These are phyloP conservation scores for Suhomyces panamericanus DNA, from an alignment of 1,139 yeast species.

Conservation along the genomic window DNA sequence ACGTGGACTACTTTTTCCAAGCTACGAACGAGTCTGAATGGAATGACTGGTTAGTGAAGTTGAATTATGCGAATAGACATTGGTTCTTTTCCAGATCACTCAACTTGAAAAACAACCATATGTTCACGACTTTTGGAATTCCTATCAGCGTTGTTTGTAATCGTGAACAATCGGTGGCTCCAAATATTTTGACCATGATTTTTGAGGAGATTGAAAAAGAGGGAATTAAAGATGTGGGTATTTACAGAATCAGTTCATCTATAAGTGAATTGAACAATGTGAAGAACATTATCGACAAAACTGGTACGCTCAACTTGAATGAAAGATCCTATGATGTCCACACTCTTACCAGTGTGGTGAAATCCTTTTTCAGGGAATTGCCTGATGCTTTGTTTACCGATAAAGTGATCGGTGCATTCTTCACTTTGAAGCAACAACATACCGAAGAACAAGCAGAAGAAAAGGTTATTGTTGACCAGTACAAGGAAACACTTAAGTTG, in stretches of 20 bases:
- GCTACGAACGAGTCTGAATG: conserved; percentile 64
- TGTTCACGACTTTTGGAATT: conserved; percentile 75
- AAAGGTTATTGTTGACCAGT: conserved; percentile 30
- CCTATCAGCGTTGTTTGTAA: conserved; percentile 76
- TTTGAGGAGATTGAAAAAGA: conserved; percentile 75
- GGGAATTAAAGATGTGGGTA: conserved; percentile 88
- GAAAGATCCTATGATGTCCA: conserved; percentile 80
- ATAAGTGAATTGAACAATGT: conserved; percentile 72
- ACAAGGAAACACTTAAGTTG: conserved; percentile 45
- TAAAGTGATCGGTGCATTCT: conserved; percentile 48
- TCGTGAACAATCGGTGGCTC: conserved; percentile 64
- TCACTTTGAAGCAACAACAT: conserved; percentile 36
- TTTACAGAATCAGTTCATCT: conserved; percentile 91
- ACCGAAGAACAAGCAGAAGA: conserved; percentile 27
- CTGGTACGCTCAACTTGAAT: conserved; percentile 57
- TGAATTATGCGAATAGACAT: conserved; percentile 52
- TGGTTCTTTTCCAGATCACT: conserved; percentile 53
- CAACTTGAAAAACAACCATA: conserved; percentile 32
- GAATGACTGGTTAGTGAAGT: conserved; percentile 68
- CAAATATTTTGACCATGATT: conserved; percentile 63
- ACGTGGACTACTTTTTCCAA: conserved; percentile 67
- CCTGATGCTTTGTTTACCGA: conserved; percentile 83
- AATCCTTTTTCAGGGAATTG: conserved; percentile 79
- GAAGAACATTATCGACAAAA: conserved; percentile 71
- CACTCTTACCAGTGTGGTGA: conserved; percentile 87